Evolutionary conservation across 257 asterid species (phyloP), one percentile per base, ranked within the genome.

Genomic region (Solanum verrucosum): DNA sequence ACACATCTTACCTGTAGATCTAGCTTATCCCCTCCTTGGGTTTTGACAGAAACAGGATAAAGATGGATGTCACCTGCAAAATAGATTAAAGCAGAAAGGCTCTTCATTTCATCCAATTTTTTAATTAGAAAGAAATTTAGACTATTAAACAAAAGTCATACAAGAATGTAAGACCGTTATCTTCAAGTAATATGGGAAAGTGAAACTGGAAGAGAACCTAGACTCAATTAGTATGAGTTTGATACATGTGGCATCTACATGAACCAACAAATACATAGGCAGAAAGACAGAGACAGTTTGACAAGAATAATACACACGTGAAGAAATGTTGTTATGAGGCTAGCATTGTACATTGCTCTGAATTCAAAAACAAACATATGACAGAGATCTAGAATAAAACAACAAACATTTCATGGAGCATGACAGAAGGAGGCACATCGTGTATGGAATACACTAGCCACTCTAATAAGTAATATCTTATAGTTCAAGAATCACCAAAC

Each of bases 1-100:
- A 68, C n/a, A 70, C 13, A 35, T 38, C 95, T 92, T 92, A 96
- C 99, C 93, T 95, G 98, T n/a, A 96, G 89, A 89, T 96, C 98
- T 83, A 96, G 93, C 94, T 93, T 95, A 90, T 95, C 98, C 20
- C 99, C 99, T 75, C 95, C 95, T 87, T 91, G 97, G 38, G 97
- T 94, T 90, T 93, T 96, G 86, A 96, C 97, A 65, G 96, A 92
- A 86, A 96, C 99, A n/a, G 98, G 98, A 92, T 92, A 95, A 79
- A 96, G 98, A 89, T 92, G 94, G 91, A 92, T 88, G 71, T 94
- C 98, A 87, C 93, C 99, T 96, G 98, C 89, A 89, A 68, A 68
- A 88, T 87, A 90, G 67, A 81, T 46, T 81, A 49, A 29, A 49
- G 68, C 29, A 81, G 70, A 81, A 81, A 29, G 29, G 6, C 70